Evolutionary conservation across 768 basidiomycete species (phyloP), one percentile per base, ranked within the genome.

Genomic region (Russula brevipes): DNA sequence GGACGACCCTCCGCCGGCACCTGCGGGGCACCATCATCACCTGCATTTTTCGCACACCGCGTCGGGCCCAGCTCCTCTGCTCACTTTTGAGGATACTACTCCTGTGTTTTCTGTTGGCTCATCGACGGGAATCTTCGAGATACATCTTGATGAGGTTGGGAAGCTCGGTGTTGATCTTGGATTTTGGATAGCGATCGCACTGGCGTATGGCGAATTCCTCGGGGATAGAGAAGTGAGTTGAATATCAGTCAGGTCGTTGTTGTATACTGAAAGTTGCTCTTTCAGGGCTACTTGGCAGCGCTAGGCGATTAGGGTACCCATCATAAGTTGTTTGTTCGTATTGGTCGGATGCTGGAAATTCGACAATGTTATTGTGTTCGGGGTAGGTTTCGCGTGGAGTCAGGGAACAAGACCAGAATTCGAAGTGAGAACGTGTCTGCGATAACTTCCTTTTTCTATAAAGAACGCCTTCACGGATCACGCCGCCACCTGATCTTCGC

Each of bases 151-250:
- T 4, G 81, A 87, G 62, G 83, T 84, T 57, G 72, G 76, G 17
- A 72, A 79, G 36, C 70, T 90, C 30, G 91, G 89, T 14, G 82
- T 93, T 35, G 87, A 90, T 53, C 81, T 81, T 33, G 85, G 85
- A 57, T 92, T 92, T 70, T 92, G 89, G 85, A 79, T 93, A 50
- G 82, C 88, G 0, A 76, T 89, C 45, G 85, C 85, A 0, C 71
- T 91, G 68, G 85, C 88, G 3, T 93, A 91, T 71, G 73, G 89
- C 12, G 88, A 89, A 62, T 92, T 89, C 69, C 72, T 92, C 68
- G 82, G 82, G 68, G 89, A 91, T 67, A 79, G 88, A 68, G 89
- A 91, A 77, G 91, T 89, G 66, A 64, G 85, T 33, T 55, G 30
- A 19, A 41, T 31, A 17, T n/a, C 11, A 35, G n/a, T 55, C 10